Conservation (phyloP, 305 asterid genomes). For the Solanum hybrid region DNA sequence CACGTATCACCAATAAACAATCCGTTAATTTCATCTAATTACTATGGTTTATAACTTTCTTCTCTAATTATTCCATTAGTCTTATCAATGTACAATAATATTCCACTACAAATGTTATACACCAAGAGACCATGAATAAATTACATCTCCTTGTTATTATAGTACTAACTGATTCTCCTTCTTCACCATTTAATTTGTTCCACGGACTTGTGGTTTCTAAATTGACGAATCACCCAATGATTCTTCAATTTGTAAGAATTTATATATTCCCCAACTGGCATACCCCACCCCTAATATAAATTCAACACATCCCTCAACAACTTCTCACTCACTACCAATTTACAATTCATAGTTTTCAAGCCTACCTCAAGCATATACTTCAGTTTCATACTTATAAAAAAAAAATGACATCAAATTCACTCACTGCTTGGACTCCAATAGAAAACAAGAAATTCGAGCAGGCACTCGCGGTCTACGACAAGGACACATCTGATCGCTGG, state of each 20-base stretch:
- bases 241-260: conserved; percentile 27
- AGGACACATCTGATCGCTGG: conserved; percentile 79
- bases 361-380: neutral
- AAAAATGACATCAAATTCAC: conserved; percentile 42
- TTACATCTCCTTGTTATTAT: conserved; percentile 6
- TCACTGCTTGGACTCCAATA: conserved; percentile 43
- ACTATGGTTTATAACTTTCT: neutral
- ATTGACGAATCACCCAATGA: conserved; percentile 40
- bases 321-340: neutral
- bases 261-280: conserved; percentile 25
- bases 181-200: conserved; percentile 1
- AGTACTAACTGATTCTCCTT: conserved; percentile 10
- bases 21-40: neutral
- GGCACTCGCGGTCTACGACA: conserved; percentile 53
- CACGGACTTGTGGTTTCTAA: conserved; percentile 34
- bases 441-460: conserved; percentile 67
- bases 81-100: neutral
- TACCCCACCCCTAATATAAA: conserved; percentile 4
- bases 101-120: neutral
- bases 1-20: neutral
- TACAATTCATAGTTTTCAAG: neutral
- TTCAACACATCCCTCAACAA: neutral
- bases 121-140: conserved; percentile 8
- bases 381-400: neutral
- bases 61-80: neutral